Percentiles rank a stretch among this genome's conserved stretches.
Evolutionary conservation across 2,329 filamentous ascomycete species (phyloP).

Genomic region (Calonectria crousiana): DNA sequence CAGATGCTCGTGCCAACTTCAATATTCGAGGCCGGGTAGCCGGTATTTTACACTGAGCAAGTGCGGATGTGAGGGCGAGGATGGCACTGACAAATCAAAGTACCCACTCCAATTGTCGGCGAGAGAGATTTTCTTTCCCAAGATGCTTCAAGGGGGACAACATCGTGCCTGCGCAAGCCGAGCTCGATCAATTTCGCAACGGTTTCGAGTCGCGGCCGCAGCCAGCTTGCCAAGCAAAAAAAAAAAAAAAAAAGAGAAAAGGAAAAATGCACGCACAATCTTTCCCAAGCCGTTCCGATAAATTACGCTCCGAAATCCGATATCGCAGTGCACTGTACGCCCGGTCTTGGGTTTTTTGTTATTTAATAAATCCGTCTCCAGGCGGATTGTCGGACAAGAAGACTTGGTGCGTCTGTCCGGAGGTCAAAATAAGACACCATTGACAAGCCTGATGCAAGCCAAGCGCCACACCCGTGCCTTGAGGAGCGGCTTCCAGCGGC

Average conservation of each 20-base stretch:
- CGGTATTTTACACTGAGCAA: not conserved
- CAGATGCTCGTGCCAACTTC: no score
- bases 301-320: not conserved
- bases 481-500: slow-evolving; percentile 9
- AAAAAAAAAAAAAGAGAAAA: not conserved
- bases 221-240: not conserved
- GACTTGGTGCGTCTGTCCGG: not conserved
- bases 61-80: not conserved
- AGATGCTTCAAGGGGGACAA: not conserved
- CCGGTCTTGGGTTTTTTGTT: not conserved
- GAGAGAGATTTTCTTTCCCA: slow-evolving; percentile 4
- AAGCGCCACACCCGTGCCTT: slow-evolving; percentile 9
- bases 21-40: no score
- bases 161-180: not conserved
- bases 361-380: not conserved
- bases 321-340: not conserved
- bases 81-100: slow-evolving; percentile 8
- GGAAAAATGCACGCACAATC: not conserved
- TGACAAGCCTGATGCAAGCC: not conserved
- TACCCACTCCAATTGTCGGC: not conserved
- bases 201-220: no score
- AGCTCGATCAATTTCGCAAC: not conserved
- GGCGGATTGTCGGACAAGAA: not conserved
- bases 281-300: not conserved
- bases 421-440: slow-evolving; percentile 18